Evolutionary conservation across 441 rosid species (phyloP), one percentile per base, ranked within the genome.

Genomic region (Adansonia gregorii): DNA sequence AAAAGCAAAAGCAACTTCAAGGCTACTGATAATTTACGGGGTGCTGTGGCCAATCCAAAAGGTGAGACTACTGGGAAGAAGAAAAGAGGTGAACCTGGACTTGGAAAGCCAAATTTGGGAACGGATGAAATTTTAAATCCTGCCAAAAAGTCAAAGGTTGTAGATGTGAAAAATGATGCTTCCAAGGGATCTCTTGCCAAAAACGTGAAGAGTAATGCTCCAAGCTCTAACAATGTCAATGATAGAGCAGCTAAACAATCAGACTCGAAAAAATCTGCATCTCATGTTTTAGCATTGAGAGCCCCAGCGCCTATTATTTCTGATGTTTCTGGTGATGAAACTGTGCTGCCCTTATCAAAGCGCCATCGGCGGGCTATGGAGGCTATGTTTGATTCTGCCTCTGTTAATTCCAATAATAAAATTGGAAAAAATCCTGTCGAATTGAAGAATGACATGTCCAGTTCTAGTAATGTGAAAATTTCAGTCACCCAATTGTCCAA

Each of bases 261-360:
- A 15, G 87, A 81, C 72, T 59, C 48, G 8, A 77, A 73, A 49
- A 79, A 72, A 54, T 11, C 82, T 69, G 46, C 79, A 43, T 74
- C 84, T 51, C 81, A 78, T 81, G 79, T 17, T 80, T 76, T 89
- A 78, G 93, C 90, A 67, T 78, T 86, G 82, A 83, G 81, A 88
- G 91, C 91, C 59, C 82, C 77, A 56, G 60, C 78, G 51, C 82
- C 76, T 43, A 72, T 78, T 61, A 87, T 82, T 39, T 82, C 83
- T 80, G 83, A 81, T 78, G 76, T 77, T 77, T 78, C 89, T 52
- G 91, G 86, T 80, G 92, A 88, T 81, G 96, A 93, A 87, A 89
- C 87, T 72, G 92, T 85, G 73, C 86, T 90, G 56, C 92, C 95
- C 19, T 76, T 86, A 68, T 80, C 91, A 24, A 94, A 93, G 85